A percentile compares a stretch with the other conserved stretches of the same genome.
Evolutionary conservation across 495 filamentous ascomycete species (phyloP).

Genomic region (Durotheca rogersii): DNA sequence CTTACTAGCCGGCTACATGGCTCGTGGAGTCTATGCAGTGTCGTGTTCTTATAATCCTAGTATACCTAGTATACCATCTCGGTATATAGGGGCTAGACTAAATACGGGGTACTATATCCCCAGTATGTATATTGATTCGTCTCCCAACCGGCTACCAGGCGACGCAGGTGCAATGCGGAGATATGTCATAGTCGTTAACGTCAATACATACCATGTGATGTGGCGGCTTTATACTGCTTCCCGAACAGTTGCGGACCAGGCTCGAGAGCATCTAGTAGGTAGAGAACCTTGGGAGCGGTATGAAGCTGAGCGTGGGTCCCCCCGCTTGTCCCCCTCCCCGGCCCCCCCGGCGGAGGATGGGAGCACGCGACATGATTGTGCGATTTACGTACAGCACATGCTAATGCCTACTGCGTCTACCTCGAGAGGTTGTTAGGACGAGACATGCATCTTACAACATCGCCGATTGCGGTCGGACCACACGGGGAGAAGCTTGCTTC

Average conservation of each 20-base stretch:
- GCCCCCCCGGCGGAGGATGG: slow-evolving; percentile 17
- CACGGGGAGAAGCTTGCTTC: slow-evolving; percentile 2
- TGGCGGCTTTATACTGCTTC: slow-evolving; percentile 5
- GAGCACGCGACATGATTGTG: slow-evolving; percentile 28
- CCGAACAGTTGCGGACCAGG: slow-evolving; percentile 16
- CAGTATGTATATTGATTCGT: slow-evolving; percentile 8
- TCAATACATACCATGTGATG: slow-evolving; percentile 12
- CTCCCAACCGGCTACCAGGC: slow-evolving; percentile 9
- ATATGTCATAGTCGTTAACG: slow-evolving; percentile 9
- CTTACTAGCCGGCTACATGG: slow-evolving; percentile 8
- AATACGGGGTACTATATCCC: slow-evolving; percentile 10
- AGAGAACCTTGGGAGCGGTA: slow-evolving; percentile 2
- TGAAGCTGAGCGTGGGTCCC: slow-evolving; percentile 22
- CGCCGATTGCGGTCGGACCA: slow-evolving; percentile 22
- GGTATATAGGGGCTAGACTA: slow-evolving; percentile 1
- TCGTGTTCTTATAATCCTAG: slow-evolving; percentile 1
- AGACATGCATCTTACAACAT: slow-evolving; percentile 8
- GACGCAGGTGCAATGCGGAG: slow-evolving; percentile 6
- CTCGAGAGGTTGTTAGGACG: slow-evolving; percentile 7
- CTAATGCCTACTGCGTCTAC: slow-evolving; percentile 12
- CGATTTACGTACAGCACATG: slow-evolving; percentile 18
- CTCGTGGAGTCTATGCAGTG: slow-evolving; percentile 3
- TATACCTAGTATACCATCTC: too few species aligned
- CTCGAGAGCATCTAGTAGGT: slow-evolving; percentile 1
- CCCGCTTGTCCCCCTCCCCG: too few species aligned